Base-by-base conservation (phyloP, 2,329 filamentous ascomycete species). In the Capronia americana region DNA sequence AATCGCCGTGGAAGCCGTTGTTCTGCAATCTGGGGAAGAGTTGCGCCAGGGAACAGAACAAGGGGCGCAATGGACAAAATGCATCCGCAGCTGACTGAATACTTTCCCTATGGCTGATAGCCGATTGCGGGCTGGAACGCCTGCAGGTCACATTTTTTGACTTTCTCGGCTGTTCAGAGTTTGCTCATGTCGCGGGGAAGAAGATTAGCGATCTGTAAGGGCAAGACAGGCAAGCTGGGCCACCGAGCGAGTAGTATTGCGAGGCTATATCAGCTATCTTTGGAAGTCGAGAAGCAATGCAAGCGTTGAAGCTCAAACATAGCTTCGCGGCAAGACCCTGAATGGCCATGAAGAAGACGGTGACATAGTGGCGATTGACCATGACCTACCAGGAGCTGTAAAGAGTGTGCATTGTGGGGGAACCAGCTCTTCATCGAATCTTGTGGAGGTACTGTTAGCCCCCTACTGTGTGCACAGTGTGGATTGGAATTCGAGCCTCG, bases 81-180 rank as follows among this genome's bases (percentile, higher is more conserved):
- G 53, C 34, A 28, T 14, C 14, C 3, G 8, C 53, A 17, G 28
- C 53, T 17, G 53, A 4, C 53, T 17, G 53, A 4, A 32, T 28
- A 20, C 24, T 20, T 55, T 24, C 24, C 53, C 11, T 55, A 28
- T 28, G 53, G 53, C n/a, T 55, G 10, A n/a, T 8, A 34, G 24
- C 53, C 17, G 28, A 30, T 11, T 12, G 17, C 17, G 28, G 53
- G 53, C 26, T 23, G n/a, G 20, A 24, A 53, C 23, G 12, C 3
- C 53, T 30, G 53, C 17, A 20, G 24, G 24, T 34, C 20, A 11
- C 53, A 20, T n/a, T 24, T 55, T 55, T 54, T 55, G 53, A 55
- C 53, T 55, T 55, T 34, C 17, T 30, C 28, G 53, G 53, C 53
- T 28, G 23, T 1, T 26, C 20, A 51, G 48, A 24, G 48, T 51